Conservation (phyloP, 306 rosid genomes). For the Corylus avellana region DNA sequence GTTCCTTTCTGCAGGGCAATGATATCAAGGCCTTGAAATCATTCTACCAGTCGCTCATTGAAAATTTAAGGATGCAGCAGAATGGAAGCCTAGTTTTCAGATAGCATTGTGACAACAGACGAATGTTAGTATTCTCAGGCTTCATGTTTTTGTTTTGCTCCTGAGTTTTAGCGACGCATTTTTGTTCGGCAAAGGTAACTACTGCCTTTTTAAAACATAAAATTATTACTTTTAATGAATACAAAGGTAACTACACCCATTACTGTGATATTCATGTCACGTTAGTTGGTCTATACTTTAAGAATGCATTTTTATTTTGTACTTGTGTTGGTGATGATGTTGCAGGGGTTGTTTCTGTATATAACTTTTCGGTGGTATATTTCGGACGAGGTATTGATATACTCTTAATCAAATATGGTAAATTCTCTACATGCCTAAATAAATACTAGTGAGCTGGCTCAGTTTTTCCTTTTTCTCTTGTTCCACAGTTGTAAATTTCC, state of each 20-base stretch:
- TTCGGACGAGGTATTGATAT: slow-evolving; percentile 46
- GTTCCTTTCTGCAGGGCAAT: slow-evolving; percentile 60
- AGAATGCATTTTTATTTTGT: not conserved
- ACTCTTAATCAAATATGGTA: slow-evolving; percentile 31
- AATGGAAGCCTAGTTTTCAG: slow-evolving; percentile 86
- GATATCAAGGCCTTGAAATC: slow-evolving; percentile 83
- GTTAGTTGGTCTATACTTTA: slow-evolving; percentile 1
- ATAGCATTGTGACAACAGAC: slow-evolving; percentile 58
- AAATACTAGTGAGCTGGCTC: slow-evolving; percentile 20
- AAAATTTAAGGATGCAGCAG: slow-evolving; percentile 78
- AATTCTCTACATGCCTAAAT: slow-evolving; percentile 33
- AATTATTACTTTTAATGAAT: no score
- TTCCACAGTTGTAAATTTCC: slow-evolving; percentile 42
- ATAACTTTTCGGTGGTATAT: slow-evolving; percentile 53
- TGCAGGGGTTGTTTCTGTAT: slow-evolving; percentile 71
- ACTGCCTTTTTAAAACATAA: no score
- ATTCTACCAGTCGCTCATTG: slow-evolving; percentile 73
- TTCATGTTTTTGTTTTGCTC: slow-evolving; percentile 28
- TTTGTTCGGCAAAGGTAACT: slow-evolving; percentile 56
- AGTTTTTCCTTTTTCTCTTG: not conserved
- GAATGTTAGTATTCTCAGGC: slow-evolving; percentile 17
- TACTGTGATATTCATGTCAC: slow-evolving; percentile 1
- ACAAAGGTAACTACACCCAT: not conserved
- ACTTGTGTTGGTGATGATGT: slow-evolving; percentile 26
- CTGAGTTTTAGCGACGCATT: slow-evolving; percentile 33